Evolutionary conservation across 1,139 yeast genomes (phyloP), one percentile per base, ranked within the genome.

Genomic region (Debaryomyces sp.): DNA sequence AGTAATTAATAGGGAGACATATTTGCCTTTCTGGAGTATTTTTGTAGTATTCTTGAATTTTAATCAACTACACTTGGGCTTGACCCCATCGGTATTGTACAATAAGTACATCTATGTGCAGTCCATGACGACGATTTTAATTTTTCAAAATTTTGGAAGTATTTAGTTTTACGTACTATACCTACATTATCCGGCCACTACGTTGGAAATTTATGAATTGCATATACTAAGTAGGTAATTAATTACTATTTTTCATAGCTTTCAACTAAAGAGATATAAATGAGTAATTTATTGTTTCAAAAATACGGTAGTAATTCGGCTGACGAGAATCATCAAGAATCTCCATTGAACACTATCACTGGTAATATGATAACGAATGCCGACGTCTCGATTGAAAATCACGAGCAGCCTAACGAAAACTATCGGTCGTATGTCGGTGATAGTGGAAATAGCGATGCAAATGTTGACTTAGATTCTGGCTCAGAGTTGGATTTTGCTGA

Each of bases 281-380:
- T 65, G 70, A 64, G 67, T 55, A 56, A 65, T 49, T 53, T 64
- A 44, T 53, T 64, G 50, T 65, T 57, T 50, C 65, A 61, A 35
- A 59, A 59, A 44, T 54, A 52, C 50, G 58, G 55, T 41, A 45
- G 46, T 12, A 47, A 45, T 8, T 42, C 49, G n/a, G 36, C 34
- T 24, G 46, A 33, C 15, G 40, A 40, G 13, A 35, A 43, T 30
- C 44, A 34, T 7, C 22, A 8, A 5, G 24, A 9, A 22, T 6
- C 38, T 12, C 15, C 17, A 35, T 12, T 35, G 26, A 35, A 35
- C 17, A 37, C 15, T 40, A 18, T 23, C 29, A 32, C 41, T 17
- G 30, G 43, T 30, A 8, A 38, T 32, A 27, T 18, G 13, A 17
- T 13, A n/a, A 27, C 27, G 21, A 30, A 41, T 12, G 6, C n/a